Evolutionary conservation across 306 rosid species (phyloP), one percentile per base, ranked within the genome.

Genomic region (Corylus americana): DNA sequence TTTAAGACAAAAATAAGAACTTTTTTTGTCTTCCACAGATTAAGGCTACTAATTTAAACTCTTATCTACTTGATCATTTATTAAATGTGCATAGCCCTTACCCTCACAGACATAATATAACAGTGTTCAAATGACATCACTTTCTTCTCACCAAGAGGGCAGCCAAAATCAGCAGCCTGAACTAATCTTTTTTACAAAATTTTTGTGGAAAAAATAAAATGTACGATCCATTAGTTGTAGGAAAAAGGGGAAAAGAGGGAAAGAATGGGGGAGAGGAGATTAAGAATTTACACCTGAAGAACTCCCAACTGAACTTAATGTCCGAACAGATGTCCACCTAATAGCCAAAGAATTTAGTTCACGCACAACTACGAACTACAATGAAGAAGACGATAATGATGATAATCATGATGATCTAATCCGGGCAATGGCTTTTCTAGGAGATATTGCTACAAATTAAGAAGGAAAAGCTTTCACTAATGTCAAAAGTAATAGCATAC

Each of bases 91-190:
- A 6, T 42, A 42, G 45, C 45, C 54, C 66, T 59, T 55, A 54
- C 44, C 48, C 55, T 67, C 27, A 16, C 25, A 45, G 67, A 78
- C 50, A 78, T 71, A 2, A 61, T 5, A 50, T 63, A 62, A 72
- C 67, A 51, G 68, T 14, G 31, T 17, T 64, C 67, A 79, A 59
- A 64, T 64, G 70, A 35, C 44, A 31, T 12, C 42, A 64, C 70
- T 64, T 64, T 37, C 45, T 64, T 72, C 55, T 61, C 55, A 49
- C 58, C 53, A 45, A 11, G 47, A 61, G 13, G 78, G 67, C 74
- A 35, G 64, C 13, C 66, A 62, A 37, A 59, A 57, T 8, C 8
- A 58, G 4, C 18, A 67, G 59, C 13, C 16, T 7, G 5, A 42
- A 2, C 57, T 29, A 77, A 6, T 22, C 6, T 4, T 45, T 55